A percentile compares a stretch with the other conserved stretches of the same genome.
phyloP scores from a whole-genome alignment of 2,329 filamentous ascomycete species.

The Pestalotiopsis sp. region DNA sequence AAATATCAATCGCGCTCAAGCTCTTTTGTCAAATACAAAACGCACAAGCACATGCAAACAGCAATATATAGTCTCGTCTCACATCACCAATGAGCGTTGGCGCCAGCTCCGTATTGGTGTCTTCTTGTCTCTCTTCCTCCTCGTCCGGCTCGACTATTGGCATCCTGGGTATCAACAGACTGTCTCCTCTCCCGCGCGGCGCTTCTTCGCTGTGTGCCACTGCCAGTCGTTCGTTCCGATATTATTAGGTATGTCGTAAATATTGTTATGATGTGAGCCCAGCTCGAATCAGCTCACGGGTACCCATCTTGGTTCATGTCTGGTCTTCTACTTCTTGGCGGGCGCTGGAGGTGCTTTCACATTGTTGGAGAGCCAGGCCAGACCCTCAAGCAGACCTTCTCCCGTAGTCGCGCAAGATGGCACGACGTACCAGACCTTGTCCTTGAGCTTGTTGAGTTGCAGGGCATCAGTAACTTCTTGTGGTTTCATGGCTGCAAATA shows the following conservation, averaged over 20 bases:
- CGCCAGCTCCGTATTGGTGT: neutral
- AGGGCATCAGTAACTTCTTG: conserved; percentile 79
- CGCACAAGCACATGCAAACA: neutral
- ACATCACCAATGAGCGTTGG: neutral
- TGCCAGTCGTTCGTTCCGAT: neutral
- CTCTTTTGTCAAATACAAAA: conserved; percentile 4
- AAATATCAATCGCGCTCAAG: neutral
- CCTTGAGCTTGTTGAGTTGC: conserved; percentile 75
- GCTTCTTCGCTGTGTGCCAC: neutral
- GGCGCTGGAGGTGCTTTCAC: conserved; percentile 67
- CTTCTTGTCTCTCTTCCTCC: neutral
- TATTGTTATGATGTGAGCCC: neutral
- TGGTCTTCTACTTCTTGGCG: conserved; percentile 46
- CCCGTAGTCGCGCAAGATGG: conserved; percentile 82
- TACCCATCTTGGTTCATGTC: neutral
- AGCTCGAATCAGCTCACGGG: conserved; percentile 1
- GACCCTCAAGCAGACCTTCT: conserved; percentile 78
- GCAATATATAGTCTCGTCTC: conserved; percentile 4
- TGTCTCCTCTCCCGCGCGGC: neutral
- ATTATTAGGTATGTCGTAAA: conserved; percentile 5
- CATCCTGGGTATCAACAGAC: conserved; percentile 1
- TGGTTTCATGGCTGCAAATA: conserved; percentile 72
- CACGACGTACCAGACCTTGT: conserved; percentile 84
- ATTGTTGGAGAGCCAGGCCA: conserved; percentile 84
- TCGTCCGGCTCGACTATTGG: neutral